A percentile compares a stretch with the other conserved stretches of the same genome.
phyloP scores from a whole-genome alignment of 2,329 filamentous ascomycete species.

The Clarireedia homoeocarpa region DNA sequence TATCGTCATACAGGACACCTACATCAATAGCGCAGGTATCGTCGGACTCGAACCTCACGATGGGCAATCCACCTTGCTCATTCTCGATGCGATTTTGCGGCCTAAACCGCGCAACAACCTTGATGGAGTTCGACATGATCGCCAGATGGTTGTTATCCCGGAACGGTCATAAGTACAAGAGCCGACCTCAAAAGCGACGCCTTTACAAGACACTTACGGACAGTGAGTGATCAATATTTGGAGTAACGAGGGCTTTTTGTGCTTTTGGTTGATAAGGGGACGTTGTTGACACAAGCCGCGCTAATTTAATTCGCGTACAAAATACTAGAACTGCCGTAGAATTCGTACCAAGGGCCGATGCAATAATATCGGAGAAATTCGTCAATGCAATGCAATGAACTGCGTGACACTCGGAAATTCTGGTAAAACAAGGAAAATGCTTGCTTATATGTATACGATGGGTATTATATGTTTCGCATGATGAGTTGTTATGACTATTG shows the following conservation, averaged over 20 bases:
- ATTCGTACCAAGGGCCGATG: not conserved
- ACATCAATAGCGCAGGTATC: slow-evolving; percentile 85
- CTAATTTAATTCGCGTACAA: slow-evolving; percentile 19
- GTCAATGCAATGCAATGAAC: slow-evolving; percentile 18
- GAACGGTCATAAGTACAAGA: slow-evolving; percentile 26
- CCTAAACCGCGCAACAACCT: slow-evolving; percentile 95
- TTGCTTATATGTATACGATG: too few relatives aligned
- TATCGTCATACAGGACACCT: slow-evolving; percentile 33
- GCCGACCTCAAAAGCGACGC: slow-evolving; percentile 5
- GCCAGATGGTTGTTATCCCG: slow-evolving; percentile 22
- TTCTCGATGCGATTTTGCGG: slow-evolving; percentile 95
- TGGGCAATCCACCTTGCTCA: slow-evolving; percentile 80
- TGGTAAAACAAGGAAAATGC: too few relatives aligned
- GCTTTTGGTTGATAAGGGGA: slow-evolving; percentile 19
- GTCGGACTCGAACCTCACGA: slow-evolving; percentile 80
- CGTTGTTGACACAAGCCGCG: slow-evolving; percentile 25
- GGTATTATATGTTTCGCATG: too few relatives aligned
- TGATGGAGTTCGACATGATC: slow-evolving; percentile 50
- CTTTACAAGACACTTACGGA: not conserved
- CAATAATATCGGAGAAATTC: slow-evolving; percentile 16
- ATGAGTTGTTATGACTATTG: too few relatives aligned
- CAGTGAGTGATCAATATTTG: not conserved
- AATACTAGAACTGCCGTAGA: not conserved
- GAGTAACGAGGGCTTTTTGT: slow-evolving; percentile 13
- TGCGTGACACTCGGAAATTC: not conserved